These are phyloP conservation scores for Nothopassalora personata DNA, from an alignment of 2,329 filamentous ascomycete species.

Conservation along the genomic window DNA sequence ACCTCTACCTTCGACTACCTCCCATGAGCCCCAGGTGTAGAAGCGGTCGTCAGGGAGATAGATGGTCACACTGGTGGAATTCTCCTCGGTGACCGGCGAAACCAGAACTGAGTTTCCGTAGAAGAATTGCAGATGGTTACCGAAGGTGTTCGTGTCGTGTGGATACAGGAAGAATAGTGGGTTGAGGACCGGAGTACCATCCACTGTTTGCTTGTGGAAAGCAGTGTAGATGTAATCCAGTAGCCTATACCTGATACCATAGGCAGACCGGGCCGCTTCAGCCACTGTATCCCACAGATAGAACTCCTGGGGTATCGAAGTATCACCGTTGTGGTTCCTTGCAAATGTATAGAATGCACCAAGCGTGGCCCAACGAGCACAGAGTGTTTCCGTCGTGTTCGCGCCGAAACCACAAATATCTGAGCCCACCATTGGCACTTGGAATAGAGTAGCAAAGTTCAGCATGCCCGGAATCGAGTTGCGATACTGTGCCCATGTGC, in stretches of 20 bases:
- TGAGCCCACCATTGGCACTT: conserved; percentile 43
- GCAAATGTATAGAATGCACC: conserved; percentile 71
- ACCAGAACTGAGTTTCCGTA: conserved; percentile 53
- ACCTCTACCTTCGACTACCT: conserved; percentile 39
- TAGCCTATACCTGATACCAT: conserved; percentile 64
- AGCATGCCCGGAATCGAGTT: conserved; percentile 39
- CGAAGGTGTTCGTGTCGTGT: conserved; percentile 47
- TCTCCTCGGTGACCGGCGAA: conserved; percentile 50
- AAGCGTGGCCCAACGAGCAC: conserved; percentile 67
- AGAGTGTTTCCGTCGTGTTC: conserved; percentile 61
- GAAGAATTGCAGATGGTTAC: conserved; percentile 53
- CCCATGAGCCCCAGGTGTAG: conserved; percentile 54
- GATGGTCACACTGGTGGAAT: conserved; percentile 47
- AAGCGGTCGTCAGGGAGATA: conserved; percentile 55
- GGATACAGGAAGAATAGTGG: conserved; percentile 70
- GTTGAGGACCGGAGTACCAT: conserved; percentile 60
- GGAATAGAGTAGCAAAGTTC: conserved; percentile 42
- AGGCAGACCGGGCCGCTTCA: conserved; percentile 60
- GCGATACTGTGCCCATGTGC: conserved; percentile 41
- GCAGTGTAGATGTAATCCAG: conserved; percentile 74
- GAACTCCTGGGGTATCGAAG: conserved; percentile 58
- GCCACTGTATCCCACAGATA: conserved; percentile 63
- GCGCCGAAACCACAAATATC: conserved; percentile 62
- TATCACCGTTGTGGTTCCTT: conserved; percentile 61
- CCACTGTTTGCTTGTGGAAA: conserved; percentile 53